Base-by-base conservation (phyloP, 164 flowering plant species). In the Liquidambar formosana region DNA sequence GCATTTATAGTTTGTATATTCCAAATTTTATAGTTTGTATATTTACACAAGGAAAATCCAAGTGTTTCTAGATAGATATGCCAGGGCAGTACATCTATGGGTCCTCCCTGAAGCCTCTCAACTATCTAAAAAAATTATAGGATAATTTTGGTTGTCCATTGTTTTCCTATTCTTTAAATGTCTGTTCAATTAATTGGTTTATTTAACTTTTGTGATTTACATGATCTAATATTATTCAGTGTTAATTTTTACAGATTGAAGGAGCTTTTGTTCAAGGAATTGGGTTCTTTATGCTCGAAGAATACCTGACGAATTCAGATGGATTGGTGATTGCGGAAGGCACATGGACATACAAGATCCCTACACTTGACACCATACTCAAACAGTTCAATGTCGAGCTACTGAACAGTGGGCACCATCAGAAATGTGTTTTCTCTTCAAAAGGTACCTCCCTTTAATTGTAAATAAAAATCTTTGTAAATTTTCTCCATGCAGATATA, bases 221-320 rank as follows among this genome's bases (percentile, higher is more conserved):
- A 41, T 53, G 48, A 13, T n/a, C 27, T 28, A 18, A 21, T 14
- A 26, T 27, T 0, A 46, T 16, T 46, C 11, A 6, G 10, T 38
- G 14, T 33, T 64, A 26, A 4, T 28, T 63, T 49, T 61, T 71
- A 61, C 83, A 91, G 97, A 87, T 92, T 52, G 98, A 94, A 75
- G 98, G 98, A 16, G 90, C 98, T 68, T 94, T 92, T 70, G 91
- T 92, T 23, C 98, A 94, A 87, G 98, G 98, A 67, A 74, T 92
- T 6, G 97, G 97, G 38, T 92, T 92, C 72, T 92, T 89, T 78
- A 90, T 94, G 96, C 80, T 78, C 18, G 97, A 93, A 77, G 94
- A 93, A 68, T 86, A 85, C 77, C 69, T 75, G 10, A 70, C 84
- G 28, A 79, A 89, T 79, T 65, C 87, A 19, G 89, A 90, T 38